phyloP scores from a whole-genome alignment of 768 basidiomycete genomes.

The Pisolithus albus region DNA sequence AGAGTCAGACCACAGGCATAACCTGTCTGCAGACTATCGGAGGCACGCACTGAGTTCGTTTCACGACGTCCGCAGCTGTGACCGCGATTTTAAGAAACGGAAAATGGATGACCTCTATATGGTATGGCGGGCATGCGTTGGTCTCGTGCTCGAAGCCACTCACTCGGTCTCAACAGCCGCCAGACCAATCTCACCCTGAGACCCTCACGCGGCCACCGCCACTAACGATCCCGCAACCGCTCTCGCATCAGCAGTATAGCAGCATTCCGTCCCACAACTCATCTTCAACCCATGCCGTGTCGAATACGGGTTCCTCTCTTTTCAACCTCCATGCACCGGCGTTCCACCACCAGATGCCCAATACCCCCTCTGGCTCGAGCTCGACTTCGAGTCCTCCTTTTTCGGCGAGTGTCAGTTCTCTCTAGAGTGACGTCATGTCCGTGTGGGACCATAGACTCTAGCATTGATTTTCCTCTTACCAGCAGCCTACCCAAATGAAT shows the following conservation, averaged over 20 bases:
- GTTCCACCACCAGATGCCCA: constrained; percentile 53
- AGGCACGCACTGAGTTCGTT: constrained; percentile 41
- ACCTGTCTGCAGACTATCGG: constrained; percentile 39
- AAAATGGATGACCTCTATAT: constrained; percentile 58
- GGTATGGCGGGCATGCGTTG: constrained; percentile 22
- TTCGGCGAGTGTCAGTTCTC: constrained; percentile 71
- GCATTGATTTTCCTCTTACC: constrained; percentile 41
- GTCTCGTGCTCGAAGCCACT: not conserved
- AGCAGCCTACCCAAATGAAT: constrained; percentile 67
- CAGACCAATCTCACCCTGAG: constrained; percentile 38
- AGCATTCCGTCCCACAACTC: constrained; percentile 34
- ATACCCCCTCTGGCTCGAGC: constrained; percentile 67
- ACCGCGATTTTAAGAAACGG: constrained; percentile 57
- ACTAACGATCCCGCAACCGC: constrained; percentile 54
- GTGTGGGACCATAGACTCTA: constrained; percentile 42
- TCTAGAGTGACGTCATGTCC: constrained; percentile 22
- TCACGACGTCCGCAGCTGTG: constrained; percentile 42
- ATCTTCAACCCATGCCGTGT: constrained; percentile 33
- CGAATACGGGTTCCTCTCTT: constrained; percentile 35
- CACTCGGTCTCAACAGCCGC: constrained; percentile 28
- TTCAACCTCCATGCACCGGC: constrained; percentile 50
- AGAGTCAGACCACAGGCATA: constrained; percentile 35
- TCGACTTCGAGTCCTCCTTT: constrained; percentile 74
- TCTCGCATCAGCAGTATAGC: constrained; percentile 44
- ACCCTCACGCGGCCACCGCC: constrained; percentile 42